These are phyloP conservation scores for Neonectria coccinea DNA, from an alignment of 2,329 filamentous ascomycete genomes.

Conservation along the genomic window DNA sequence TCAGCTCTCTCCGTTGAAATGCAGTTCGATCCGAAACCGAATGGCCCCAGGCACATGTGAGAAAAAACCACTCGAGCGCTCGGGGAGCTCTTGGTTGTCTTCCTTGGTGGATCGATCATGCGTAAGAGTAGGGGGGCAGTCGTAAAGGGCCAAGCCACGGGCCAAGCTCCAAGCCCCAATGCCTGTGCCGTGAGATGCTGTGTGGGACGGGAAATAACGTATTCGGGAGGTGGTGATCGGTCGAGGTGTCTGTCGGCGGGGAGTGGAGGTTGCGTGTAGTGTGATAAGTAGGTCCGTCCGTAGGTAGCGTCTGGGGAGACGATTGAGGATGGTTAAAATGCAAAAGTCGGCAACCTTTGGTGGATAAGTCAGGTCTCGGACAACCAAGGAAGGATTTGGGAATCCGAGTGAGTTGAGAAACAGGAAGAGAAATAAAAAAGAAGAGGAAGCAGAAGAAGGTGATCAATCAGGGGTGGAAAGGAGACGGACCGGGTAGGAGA, in stretches of 20 bases:
- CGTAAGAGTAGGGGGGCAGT: conserved; percentile 3
- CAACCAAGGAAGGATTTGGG: conserved; percentile 1
- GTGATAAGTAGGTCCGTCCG: background rate
- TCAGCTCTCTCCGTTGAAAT: background rate
- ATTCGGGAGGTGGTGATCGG: conserved; percentile 21
- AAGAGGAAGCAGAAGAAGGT: conserved; percentile 8
- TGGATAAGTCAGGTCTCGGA: background rate
- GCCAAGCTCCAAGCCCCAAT: conserved; percentile 36
- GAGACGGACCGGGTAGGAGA: conserved; percentile 7
- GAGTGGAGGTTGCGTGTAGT: conserved; percentile 17
- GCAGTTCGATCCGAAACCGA: background rate
- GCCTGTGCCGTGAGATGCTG: conserved; percentile 36
- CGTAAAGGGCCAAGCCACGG: conserved; percentile 33
- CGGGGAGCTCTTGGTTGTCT: conserved; percentile 1
- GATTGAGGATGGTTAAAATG: background rate
- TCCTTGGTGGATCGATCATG: conserved; percentile 11
- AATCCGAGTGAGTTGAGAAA: background rate
- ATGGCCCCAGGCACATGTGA: background rate
- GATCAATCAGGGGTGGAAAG: conserved; percentile 25
- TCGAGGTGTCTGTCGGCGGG: conserved; percentile 19
- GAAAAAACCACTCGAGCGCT: background rate
- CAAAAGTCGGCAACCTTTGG: conserved; percentile 16
- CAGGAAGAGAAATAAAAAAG: conserved; percentile 5
- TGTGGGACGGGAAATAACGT: conserved; percentile 32
- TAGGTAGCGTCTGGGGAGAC: background rate